These are phyloP conservation scores for Arthrinium phaeospermum DNA, from an alignment of 2,329 filamentous ascomycete genomes.

Conservation along the genomic window DNA sequence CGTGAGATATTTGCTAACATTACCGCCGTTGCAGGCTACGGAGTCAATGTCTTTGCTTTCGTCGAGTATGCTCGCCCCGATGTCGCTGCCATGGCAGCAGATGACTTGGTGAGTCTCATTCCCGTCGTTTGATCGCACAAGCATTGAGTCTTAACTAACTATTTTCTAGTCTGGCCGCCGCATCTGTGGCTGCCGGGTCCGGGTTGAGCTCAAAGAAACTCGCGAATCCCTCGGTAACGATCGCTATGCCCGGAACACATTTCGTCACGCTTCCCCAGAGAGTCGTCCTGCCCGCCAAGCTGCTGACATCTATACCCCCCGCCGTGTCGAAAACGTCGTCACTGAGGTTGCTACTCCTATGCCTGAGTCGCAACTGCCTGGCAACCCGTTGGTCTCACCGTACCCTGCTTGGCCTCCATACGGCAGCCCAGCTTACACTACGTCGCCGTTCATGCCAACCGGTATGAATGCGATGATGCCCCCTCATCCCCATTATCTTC, in stretches of 20 bases:
- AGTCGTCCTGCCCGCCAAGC: too few relatives aligned
- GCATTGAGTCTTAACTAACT: conserved; percentile 24
- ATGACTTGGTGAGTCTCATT: conserved; percentile 42
- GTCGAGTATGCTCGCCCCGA: conserved; percentile 47
- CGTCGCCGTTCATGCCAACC: neutral
- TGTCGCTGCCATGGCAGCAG: conserved; percentile 44
- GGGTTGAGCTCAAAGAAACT: conserved; percentile 45
- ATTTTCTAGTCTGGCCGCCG: conserved; percentile 39
- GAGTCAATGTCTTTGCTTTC: conserved; percentile 39
- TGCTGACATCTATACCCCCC: neutral
- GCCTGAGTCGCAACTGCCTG: neutral
- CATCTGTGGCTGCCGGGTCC: conserved; percentile 40
- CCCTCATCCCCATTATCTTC: neutral
- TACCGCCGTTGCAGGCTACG: conserved; percentile 27
- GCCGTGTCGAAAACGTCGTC: neutral
- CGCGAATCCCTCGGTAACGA: conserved; percentile 22
- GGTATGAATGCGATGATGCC: neutral
- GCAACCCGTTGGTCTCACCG: too few relatives aligned
- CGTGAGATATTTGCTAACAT: neutral
- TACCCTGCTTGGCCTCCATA: neutral
- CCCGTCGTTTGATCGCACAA: neutral
- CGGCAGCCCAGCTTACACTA: neutral
- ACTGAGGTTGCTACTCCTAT: too few relatives aligned
- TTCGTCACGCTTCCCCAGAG: neutral
- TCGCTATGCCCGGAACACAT: conserved; percentile 17